Evolutionary conservation across 352 stramenopile genomes (phyloP).

Genomic region (Phytophthora citrophthora): DNA sequence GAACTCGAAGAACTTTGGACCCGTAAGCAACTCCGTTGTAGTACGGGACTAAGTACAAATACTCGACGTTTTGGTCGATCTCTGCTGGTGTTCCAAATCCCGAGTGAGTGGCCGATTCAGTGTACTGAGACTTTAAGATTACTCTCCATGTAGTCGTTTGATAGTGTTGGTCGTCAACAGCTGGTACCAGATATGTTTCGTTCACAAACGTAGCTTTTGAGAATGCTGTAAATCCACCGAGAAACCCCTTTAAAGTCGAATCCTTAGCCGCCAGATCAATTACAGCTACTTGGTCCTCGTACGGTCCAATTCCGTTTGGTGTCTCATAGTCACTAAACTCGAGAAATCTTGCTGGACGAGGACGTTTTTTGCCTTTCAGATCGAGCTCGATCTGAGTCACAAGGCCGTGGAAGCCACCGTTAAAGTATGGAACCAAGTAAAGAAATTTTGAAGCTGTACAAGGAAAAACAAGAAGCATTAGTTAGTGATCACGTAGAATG

Average conservation of each 20-base stretch:
- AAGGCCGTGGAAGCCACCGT: conserved; percentile 66
- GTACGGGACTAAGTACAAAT: conserved; percentile 74
- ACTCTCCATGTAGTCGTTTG: conserved; percentile 48
- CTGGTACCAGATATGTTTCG: conserved; percentile 63
- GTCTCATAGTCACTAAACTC: conserved; percentile 86
- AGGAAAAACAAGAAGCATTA: neutral
- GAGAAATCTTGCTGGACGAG: conserved; percentile 70
- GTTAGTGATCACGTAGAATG: neutral
- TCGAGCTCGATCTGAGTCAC: conserved; percentile 75
- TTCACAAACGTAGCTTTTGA: conserved; percentile 58
- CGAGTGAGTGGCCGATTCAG: conserved; percentile 43
- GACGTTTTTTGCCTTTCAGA: conserved; percentile 76
- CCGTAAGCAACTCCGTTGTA: conserved; percentile 63
- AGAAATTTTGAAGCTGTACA: conserved; percentile 70
- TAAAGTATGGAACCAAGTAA: conserved; percentile 78
- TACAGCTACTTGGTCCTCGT: conserved; percentile 57
- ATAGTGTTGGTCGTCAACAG: conserved; percentile 58
- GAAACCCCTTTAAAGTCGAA: conserved; percentile 58
- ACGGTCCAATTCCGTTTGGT: conserved; percentile 67
- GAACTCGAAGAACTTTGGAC: conserved; percentile 61
- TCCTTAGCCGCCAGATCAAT: conserved; percentile 67
- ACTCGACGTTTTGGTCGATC: conserved; percentile 55
- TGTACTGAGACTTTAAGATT: conserved; percentile 58
- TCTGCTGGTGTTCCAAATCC: conserved; percentile 43
- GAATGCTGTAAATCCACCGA: conserved; percentile 68